Evolutionary conservation across 176 grass and related monocot genomes (phyloP).

Genomic region (Echinochloa phyllopogon): DNA sequence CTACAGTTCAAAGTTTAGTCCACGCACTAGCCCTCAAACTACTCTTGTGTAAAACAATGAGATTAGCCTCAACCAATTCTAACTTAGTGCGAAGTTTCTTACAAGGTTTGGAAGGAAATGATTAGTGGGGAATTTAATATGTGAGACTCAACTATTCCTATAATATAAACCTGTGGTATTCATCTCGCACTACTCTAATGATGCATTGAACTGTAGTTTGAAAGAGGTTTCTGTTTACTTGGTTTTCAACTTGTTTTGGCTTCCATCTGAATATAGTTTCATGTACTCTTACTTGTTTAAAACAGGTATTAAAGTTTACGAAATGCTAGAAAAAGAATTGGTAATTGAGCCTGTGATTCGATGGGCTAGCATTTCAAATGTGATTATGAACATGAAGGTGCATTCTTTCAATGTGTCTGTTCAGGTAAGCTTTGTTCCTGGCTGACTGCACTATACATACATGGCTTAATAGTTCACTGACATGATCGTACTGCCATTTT

Average conservation of each 20-base stretch:
- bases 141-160: neutral
- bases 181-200: neutral
- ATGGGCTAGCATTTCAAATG: slow-evolving; percentile 79
- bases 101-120: neutral
- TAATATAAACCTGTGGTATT: neutral
- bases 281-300: neutral
- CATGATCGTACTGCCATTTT: slow-evolving; percentile 33
- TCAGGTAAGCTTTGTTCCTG: slow-evolving; percentile 61
- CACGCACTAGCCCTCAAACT: neutral
- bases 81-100: neutral
- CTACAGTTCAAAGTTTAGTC: neutral
- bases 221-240: neutral
- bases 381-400: slow-evolving; percentile 62
- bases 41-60: neutral
- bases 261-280: slow-evolving; percentile 25
- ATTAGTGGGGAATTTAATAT: neutral
- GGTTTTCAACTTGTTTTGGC: slow-evolving; percentile 6
- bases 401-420: slow-evolving; percentile 58
- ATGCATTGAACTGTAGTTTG: neutral
- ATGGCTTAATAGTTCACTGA: neutral
- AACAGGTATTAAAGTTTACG: slow-evolving; percentile 89
- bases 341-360: slow-evolving; percentile 86
- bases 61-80: neutral
- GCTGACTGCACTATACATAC: neutral
- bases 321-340: slow-evolving; percentile 88